A percentile compares a stretch with the other conserved stretches of the same genome.
Conservation (phyloP, 1,139 yeast species). For the Zygosaccharomyces pseudobailii region DNA sequence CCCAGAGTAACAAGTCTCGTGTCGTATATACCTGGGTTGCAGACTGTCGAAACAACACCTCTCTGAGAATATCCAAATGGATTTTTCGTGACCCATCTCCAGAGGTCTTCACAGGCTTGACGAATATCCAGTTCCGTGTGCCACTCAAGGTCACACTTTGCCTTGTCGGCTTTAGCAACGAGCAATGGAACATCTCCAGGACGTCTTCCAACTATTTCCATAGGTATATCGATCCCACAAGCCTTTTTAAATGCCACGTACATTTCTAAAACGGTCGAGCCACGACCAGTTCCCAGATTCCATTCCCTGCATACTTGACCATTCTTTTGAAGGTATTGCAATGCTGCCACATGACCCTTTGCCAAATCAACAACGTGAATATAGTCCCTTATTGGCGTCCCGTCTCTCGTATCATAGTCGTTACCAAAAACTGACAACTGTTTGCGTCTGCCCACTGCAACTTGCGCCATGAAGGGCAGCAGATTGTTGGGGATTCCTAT, state of each 20-base stretch:
- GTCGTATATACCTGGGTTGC: conserved; percentile 13
- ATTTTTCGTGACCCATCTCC: conserved; percentile 72
- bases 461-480: conserved; percentile 72
- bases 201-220: conserved; percentile 60
- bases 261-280: conserved; percentile 73
- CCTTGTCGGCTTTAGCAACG: conserved; percentile 68
- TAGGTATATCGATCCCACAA: conserved; percentile 63
- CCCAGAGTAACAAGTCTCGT: conserved; percentile 42
- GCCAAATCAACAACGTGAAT: conserved; percentile 81
- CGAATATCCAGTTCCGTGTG: conserved; percentile 51
- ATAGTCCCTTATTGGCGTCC: conserved; percentile 80
- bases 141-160: conserved; percentile 65
- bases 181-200: conserved; percentile 76
- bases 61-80: conserved; percentile 54
- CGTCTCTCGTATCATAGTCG: conserved; percentile 67
- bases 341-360: conserved; percentile 72
- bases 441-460: conserved; percentile 68
- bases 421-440: conserved; percentile 61
- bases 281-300: conserved; percentile 81
- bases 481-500: conserved; percentile 72
- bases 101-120: conserved; percentile 66
- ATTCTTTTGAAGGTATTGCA: conserved; percentile 47
- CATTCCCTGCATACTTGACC: conserved; percentile 65
- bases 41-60: conserved; percentile 20
- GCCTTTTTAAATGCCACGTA: conserved; percentile 62